phyloP scores from a whole-genome alignment of 2,329 filamentous ascomycete species.

The Sporothrix curviconia region DNA sequence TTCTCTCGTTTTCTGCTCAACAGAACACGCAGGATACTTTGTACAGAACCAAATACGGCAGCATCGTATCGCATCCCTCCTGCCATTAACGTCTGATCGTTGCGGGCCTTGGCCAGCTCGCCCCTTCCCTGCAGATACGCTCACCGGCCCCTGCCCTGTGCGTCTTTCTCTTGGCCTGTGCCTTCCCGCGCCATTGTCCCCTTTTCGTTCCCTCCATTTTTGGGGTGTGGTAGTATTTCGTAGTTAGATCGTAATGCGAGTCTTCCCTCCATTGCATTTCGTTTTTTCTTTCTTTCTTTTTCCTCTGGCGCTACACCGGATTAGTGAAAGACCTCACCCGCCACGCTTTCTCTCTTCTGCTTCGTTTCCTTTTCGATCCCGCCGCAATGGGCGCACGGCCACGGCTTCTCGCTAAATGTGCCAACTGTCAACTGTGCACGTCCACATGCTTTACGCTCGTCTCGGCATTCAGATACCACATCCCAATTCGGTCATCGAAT shows the following conservation, averaged over 20 bases:
- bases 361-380: slow-evolving; percentile 9
- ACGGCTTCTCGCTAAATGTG: background rate
- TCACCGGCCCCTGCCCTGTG: background rate
- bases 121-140: background rate
- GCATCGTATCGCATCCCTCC: background rate
- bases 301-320: slow-evolving; percentile 2
- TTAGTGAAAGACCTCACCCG: background rate
- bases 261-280: slow-evolving; percentile 2
- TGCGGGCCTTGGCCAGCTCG: slow-evolving; percentile 4
- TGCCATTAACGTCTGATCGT: background rate
- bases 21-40: no score
- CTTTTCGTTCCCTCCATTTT: slow-evolving; percentile 4
- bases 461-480: no score
- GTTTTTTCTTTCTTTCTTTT: background rate
- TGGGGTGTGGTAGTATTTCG: no score
- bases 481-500: no score
- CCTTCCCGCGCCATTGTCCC: background rate
- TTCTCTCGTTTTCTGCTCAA: no score
- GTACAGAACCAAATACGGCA: no score
- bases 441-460: background rate
- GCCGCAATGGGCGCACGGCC: slow-evolving; percentile 9
- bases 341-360: slow-evolving; percentile 3
- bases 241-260: background rate
- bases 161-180: no score
- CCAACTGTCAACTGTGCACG: no score